A percentile compares a stretch with the other conserved stretches of the same genome.
Conservation (phyloP, 331 rosid genomes). For the Rhamnella rubrinervis region DNA sequence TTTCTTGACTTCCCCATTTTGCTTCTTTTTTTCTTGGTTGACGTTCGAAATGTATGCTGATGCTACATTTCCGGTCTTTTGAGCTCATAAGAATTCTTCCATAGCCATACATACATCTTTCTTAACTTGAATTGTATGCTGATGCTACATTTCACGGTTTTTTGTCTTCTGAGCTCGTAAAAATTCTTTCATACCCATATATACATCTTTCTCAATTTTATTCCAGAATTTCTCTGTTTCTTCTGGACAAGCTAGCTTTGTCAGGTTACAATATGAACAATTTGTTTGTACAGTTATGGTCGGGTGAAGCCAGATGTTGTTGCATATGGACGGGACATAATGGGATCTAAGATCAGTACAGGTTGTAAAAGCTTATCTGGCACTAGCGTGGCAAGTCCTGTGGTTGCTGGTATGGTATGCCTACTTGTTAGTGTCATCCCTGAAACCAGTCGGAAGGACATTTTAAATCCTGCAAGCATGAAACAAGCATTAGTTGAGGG, state of each 20-base stretch:
- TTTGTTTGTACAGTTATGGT: slow-evolving; percentile 60
- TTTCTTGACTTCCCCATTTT: no score
- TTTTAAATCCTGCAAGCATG: slow-evolving; percentile 97
- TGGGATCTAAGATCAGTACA: slow-evolving; percentile 94
- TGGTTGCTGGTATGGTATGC: slow-evolving; percentile 96
- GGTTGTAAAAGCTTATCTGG: slow-evolving; percentile 98
- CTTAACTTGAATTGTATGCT: neutral
- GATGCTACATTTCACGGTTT: neutral
- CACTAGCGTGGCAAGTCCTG: slow-evolving; percentile 98
- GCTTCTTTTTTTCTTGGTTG: no score
- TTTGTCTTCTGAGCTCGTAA: neutral
- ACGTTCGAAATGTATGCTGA: no score
- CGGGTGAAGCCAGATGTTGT: slow-evolving; percentile 97
- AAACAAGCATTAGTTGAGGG: slow-evolving; percentile 98
- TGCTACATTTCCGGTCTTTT: neutral
- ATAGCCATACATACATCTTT: neutral
- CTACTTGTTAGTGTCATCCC: slow-evolving; percentile 93
- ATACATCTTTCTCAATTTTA: neutral
- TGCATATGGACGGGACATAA: slow-evolving; percentile 95
- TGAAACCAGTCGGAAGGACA: slow-evolving; percentile 56
- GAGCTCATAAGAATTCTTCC: neutral
- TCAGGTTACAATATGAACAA: neutral
- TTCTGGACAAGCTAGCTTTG: slow-evolving; percentile 15
- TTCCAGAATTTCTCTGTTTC: slow-evolving; percentile 1
- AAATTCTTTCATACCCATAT: neutral